Base-by-base conservation (phyloP, 352 stramenopile species). In the Phytopythium cucurbitacearum region DNA sequence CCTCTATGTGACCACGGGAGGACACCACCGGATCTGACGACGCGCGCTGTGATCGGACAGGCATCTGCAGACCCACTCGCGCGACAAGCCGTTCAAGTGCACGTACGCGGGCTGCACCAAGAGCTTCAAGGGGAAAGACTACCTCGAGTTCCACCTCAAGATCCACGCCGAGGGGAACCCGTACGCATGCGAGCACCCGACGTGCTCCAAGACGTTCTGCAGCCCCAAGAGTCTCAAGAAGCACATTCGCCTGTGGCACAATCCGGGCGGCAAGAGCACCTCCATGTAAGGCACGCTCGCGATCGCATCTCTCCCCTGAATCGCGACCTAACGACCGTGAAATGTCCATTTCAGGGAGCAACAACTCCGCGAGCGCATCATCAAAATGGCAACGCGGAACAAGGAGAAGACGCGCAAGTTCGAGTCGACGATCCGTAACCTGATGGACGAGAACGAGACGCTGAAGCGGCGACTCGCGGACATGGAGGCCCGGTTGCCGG, bases 71-170 rank as follows among this genome's bases (percentile, higher is more conserved):
- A 91, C 81, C 11, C 85, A 96, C 66, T 93, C 85, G 34, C 72
- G 80, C 8, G 71, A 90, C 51, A 93, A 94, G 48, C 85, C 85
- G 40, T 95, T 89, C 67, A 88, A 89, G 50, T 95, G 85, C 66
- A 88, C 80, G 49, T 93, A 92, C 59, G 65, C 71, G 11, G 84
- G 87, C 52, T 96, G 86, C 56, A 78, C 68, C 34, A 95, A 95
- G 72, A 89, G 85, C 61, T 95, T 95, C 52, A 92, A 92, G 64
- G 82, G 82, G 35, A 92, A 92, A 53, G 82, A 92, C 35, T 92
- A 92, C 52, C 60, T 92, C 35, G 76, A 92, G 44, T 92, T 92
- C 49, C 82, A 90, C 48, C 59, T 92, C n/a, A 92, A 92, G 58
- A 90, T 92, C 52, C 82, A 92, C 38, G 76, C 69, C 0, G 82